phyloP scores from a whole-genome alignment of 805 yeast genomes.

The Scheffersomyces spartinae region DNA sequence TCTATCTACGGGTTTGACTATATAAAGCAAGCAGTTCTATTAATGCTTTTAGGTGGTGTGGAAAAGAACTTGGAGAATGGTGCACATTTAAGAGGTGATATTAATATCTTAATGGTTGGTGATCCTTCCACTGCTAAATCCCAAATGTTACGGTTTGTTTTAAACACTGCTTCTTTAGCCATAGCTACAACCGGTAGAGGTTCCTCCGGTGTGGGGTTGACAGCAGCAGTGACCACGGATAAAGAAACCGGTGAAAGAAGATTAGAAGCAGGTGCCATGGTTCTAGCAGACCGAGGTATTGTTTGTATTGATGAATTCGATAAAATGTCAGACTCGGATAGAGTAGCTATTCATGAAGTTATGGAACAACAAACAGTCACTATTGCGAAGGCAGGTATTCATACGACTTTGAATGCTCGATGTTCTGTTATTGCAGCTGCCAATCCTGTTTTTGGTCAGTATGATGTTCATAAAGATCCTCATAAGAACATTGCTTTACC shows the following conservation, averaged over 20 bases:
- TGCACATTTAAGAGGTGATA: slow-evolving; percentile 95
- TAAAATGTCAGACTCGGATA: slow-evolving; percentile 92
- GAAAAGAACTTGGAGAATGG: slow-evolving; percentile 93
- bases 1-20: slow-evolving; percentile 89
- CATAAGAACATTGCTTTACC: slow-evolving; percentile 95
- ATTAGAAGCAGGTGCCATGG: slow-evolving; percentile 99
- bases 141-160: slow-evolving; percentile 85
- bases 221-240: slow-evolving; percentile 96
- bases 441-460: slow-evolving; percentile 93
- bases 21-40: slow-evolving; percentile 80
- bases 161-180: slow-evolving; percentile 90
- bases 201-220: slow-evolving; percentile 98
- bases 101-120: slow-evolving; percentile 92
- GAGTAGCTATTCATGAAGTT: slow-evolving; percentile 98
- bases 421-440: slow-evolving; percentile 98
- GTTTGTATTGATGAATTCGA: slow-evolving; percentile 99
- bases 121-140: slow-evolving; percentile 98
- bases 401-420: slow-evolving; percentile 90
- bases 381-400: slow-evolving; percentile 96
- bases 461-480: slow-evolving; percentile 91
- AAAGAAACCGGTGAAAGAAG: slow-evolving; percentile 95
- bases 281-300: slow-evolving; percentile 90
- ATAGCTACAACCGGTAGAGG: slow-evolving; percentile 99
- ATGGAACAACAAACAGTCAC: slow-evolving; percentile 99
- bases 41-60: slow-evolving; percentile 88